Evolutionary conservation across 2,329 filamentous ascomycete species (phyloP), one percentile per base, ranked within the genome.

Genomic region (Ceratocystis ficicola): DNA sequence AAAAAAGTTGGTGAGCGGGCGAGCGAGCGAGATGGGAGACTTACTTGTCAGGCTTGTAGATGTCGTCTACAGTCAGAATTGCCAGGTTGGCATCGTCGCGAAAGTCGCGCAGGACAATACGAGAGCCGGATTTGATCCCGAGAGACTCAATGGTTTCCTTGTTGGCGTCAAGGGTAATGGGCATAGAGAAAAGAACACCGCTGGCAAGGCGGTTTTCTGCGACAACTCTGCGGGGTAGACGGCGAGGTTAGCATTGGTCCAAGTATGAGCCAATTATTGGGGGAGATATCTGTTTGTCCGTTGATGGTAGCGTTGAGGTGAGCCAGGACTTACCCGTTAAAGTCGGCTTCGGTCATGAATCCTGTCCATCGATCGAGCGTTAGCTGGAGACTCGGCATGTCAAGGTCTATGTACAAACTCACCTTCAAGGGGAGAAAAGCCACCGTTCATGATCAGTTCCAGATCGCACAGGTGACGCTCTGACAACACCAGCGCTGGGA

Each of bases 381-480:
- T 64, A 52, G 62, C 25, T 6, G 20, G 22, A 22, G 20, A 4
- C 44, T 50, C 28, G 20, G 20, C 30, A 44, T 10, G 25, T 20
- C 2, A 20, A 12, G 15, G 32, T 22, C 7, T 12, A 52, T 12
- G 25, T 44, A 41, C 20, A 82, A 60, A 67, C 85, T 69, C 73
- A 95, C 92, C 94, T 85, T 99, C 93, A 50, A 99, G 85, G 68
- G 94, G 94, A 70, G 92, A 96, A 81, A 99, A 99, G 70, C 94
- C 94, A 75, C 94, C 94, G 77, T 91, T 97, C 77, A 99, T 86
- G 74, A 99, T 91, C 77, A 99, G 79, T 79, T 99, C 94, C 71
- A 99, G 83, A 82, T 99, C 94, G 79, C 94, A 99, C 62, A 99
- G 86, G 79, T 99, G 94, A 73, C 94, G 87, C 83, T 99, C 94